These are phyloP conservation scores for Aspergillus sp. DNA, from an alignment of 2,329 filamentous ascomycete genomes.

Conservation along the genomic window DNA sequence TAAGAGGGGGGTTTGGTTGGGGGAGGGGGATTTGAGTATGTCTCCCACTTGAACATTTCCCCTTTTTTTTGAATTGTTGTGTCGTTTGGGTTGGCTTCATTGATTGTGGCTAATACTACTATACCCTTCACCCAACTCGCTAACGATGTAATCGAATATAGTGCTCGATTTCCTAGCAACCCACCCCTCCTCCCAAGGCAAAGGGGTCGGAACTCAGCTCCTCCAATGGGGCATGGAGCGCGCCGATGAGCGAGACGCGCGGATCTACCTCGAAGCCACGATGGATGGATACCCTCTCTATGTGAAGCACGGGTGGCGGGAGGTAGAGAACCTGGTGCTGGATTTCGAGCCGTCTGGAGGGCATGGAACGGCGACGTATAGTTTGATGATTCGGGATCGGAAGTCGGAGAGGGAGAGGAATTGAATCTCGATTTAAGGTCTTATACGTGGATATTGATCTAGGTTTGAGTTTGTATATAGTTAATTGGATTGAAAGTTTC, in stretches of 20 bases:
- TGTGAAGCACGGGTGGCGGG: constrained; percentile 49
- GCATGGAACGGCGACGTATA: constrained; percentile 5
- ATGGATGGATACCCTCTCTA: constrained; percentile 50
- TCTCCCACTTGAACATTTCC: neutral
- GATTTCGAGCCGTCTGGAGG: constrained; percentile 31
- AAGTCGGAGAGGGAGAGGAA: neutral
- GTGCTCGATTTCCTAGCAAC: constrained; percentile 19
- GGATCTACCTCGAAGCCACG: constrained; percentile 54
- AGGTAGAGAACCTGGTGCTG: constrained; percentile 38
- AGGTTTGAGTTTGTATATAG: no score
- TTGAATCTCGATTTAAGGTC: neutral
- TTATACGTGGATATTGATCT: no score
- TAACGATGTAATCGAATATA: neutral
- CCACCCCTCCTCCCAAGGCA: constrained; percentile 9
- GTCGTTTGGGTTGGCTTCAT: neutral
- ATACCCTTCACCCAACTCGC: no score
- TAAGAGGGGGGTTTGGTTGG: neutral
- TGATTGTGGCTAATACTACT: neutral
- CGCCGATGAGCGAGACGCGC: constrained; percentile 46
- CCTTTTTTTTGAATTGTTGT: neutral
- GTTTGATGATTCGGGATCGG: constrained; percentile 5
- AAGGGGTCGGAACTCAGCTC: constrained; percentile 15
- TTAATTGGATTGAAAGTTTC: no score
- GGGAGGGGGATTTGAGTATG: constrained; percentile 16
- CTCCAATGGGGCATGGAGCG: constrained; percentile 47